Base-by-base conservation (phyloP, 108 stramenopile species). In the Phaeodactylum tricornutum region DNA sequence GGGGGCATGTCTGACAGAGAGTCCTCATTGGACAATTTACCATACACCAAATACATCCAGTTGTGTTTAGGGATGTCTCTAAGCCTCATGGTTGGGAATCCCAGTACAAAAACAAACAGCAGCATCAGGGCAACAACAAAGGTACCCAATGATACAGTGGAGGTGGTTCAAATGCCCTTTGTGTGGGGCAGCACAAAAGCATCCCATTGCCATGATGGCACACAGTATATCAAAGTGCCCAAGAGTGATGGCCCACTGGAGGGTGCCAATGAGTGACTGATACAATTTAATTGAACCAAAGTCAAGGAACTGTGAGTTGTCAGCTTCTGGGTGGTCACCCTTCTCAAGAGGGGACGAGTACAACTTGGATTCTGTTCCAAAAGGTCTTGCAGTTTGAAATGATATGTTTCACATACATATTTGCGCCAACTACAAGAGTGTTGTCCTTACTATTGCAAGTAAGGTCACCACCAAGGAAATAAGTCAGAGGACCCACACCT, bases 321-420 rank as follows among this genome's bases (percentile, higher is more conserved):
- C 68, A 11, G 40, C 0, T 53, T 62, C 61, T 24, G 62, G 62
- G 47, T 64, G 62, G 34, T 64, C 62, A 0, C 31, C 34, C 38
- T 50, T n/a, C n/a, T n/a, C n/a, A n/a, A n/a, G n/a, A n/a, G n/a
- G n/a, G n/a, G n/a, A n/a, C n/a, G 4, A 22, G 9, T n/a, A n/a
- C n/a, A n/a, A n/a, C n/a, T n/a, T n/a, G n/a, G n/a, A n/a, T n/a
- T n/a, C n/a, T n/a, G n/a, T n/a, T n/a, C n/a, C n/a, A n/a, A n/a
- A n/a, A n/a, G n/a, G n/a, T n/a, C n/a, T n/a, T n/a, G n/a, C n/a
- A n/a, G n/a, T n/a, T n/a, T n/a, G n/a, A n/a, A n/a, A n/a, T n/a
- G n/a, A n/a, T n/a, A n/a, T n/a, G n/a, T n/a, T n/a, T n/a, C n/a
- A n/a, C n/a, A n/a, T n/a, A n/a, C n/a, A n/a, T n/a, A n/a, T n/a